Evolutionary conservation across 208 protist species (phyloP).

Genomic region (Leishmania mexicana): DNA sequence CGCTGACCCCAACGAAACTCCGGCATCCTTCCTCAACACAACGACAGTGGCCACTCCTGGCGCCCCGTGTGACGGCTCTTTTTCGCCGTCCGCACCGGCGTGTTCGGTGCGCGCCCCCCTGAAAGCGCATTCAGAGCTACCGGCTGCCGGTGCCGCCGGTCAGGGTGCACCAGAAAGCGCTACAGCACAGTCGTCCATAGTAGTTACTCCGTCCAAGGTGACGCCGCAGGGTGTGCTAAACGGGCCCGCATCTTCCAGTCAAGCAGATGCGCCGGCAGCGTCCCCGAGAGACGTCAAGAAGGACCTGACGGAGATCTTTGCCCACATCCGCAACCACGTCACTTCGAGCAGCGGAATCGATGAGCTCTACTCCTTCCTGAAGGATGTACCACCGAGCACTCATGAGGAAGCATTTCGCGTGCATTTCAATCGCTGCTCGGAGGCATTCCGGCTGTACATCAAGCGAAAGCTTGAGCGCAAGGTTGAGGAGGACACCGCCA

Average conservation of each 20-base stretch:
- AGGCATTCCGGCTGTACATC: constrained; percentile 86
- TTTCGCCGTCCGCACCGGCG: background rate
- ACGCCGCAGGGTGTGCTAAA: background rate
- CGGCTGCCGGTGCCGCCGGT: background rate
- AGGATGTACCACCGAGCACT: constrained; percentile 22
- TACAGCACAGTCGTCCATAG: background rate
- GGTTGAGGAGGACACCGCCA: constrained; percentile 47
- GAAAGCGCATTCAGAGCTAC: constrained; percentile 5
- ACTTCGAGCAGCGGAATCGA: constrained; percentile 77
- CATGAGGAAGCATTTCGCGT: constrained; percentile 70
- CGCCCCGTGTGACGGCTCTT: background rate
- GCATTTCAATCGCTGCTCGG: constrained; percentile 83
- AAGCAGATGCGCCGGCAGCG: background rate
- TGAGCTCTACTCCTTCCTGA: constrained; percentile 71
- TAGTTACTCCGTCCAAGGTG: background rate
- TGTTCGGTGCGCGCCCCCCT: constrained; percentile 12
- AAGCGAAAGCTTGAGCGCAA: constrained; percentile 82
- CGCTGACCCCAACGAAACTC: constrained; percentile 23
- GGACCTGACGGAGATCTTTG: constrained; percentile 64
- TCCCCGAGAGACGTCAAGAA: constrained; percentile 16
- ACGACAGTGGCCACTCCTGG: background rate
- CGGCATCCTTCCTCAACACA: background rate
- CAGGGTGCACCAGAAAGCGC: constrained; percentile 1
- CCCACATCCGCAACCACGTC: constrained; percentile 76
- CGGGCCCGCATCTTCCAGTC: background rate